Evolutionary conservation across 2,329 filamentous ascomycete genomes (phyloP).

Genomic region (Ascocoryne sarcoides): DNA sequence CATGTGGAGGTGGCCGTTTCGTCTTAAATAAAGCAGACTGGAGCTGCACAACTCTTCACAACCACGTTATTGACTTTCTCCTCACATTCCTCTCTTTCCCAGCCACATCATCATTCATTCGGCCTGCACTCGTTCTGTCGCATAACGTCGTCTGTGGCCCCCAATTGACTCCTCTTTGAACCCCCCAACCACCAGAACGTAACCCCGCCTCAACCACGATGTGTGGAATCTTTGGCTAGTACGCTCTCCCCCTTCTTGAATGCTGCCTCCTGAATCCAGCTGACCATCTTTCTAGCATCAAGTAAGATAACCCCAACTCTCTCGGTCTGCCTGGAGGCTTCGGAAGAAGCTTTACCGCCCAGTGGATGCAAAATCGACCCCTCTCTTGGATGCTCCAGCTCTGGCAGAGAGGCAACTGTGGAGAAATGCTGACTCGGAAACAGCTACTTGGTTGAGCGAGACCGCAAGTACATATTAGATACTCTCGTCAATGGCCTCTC

Average conservation of each 20-base stretch:
- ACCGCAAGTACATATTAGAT: constrained; percentile 91
- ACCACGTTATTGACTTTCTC: not conserved
- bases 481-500: constrained; percentile 94
- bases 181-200: not conserved
- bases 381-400: not conserved
- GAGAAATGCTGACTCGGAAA: constrained; percentile 2
- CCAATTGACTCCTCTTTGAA: not conserved
- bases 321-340: not conserved
- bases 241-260: not conserved
- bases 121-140: not conserved
- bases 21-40: not conserved
- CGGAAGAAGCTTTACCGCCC: not conserved
- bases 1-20: too few species aligned
- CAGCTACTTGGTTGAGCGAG: constrained; percentile 98
- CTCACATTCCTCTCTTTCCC: not conserved
- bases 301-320: constrained; percentile 1
- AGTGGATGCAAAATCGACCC: not conserved
- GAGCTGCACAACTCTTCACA: not conserved
- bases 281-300: constrained; percentile 1
- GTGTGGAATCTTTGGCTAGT: constrained; percentile 8
- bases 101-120: not conserved
- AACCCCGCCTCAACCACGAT: constrained; percentile 1
- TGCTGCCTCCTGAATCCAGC: not conserved
- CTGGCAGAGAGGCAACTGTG: not conserved
- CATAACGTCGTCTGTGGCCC: not conserved